These are phyloP conservation scores for Penicillium oxalicum DNA, from an alignment of 2,329 filamentous ascomycete species.

Conservation along the genomic window DNA sequence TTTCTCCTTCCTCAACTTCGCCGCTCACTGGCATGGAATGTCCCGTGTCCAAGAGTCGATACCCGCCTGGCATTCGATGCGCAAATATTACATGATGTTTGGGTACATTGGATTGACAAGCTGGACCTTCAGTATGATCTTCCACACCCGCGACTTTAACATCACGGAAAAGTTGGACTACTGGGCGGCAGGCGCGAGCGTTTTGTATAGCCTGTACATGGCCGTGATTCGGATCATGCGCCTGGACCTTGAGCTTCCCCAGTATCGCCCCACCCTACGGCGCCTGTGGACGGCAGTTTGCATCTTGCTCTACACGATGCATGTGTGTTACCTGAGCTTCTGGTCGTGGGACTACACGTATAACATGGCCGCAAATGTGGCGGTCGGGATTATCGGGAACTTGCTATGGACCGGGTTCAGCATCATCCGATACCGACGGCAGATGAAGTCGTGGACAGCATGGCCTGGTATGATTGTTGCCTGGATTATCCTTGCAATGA, in stretches of 20 bases:
- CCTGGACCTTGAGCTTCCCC: constrained; percentile 57
- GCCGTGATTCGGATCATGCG: constrained; percentile 75
- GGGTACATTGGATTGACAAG: constrained; percentile 74
- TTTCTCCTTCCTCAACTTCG: constrained; percentile 87
- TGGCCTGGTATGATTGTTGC: constrained; percentile 89
- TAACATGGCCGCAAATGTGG: constrained; percentile 94
- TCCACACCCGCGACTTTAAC: constrained; percentile 82
- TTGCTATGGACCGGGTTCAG: constrained; percentile 82
- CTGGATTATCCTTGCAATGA: constrained; percentile 91
- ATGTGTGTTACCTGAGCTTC: constrained; percentile 77
- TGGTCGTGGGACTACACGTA: constrained; percentile 94
- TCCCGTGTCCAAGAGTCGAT: constrained; percentile 62
- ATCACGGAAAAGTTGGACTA: constrained; percentile 93
- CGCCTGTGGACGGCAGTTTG: constrained; percentile 73
- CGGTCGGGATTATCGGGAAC: constrained; percentile 73
- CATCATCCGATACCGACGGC: constrained; percentile 63
- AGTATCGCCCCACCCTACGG: constrained; percentile 50
- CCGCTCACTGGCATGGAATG: constrained; percentile 76
- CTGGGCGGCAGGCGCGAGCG: constrained; percentile 82
- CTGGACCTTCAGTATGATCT: constrained; percentile 85
- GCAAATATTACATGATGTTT: constrained; percentile 73
- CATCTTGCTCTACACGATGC: constrained; percentile 61
- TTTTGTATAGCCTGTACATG: constrained; percentile 88
- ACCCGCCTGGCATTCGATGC: constrained; percentile 66
- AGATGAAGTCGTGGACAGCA: constrained; percentile 69